phyloP scores from a whole-genome alignment of 768 basidiomycete genomes.

The Mycena vitilis region DNA sequence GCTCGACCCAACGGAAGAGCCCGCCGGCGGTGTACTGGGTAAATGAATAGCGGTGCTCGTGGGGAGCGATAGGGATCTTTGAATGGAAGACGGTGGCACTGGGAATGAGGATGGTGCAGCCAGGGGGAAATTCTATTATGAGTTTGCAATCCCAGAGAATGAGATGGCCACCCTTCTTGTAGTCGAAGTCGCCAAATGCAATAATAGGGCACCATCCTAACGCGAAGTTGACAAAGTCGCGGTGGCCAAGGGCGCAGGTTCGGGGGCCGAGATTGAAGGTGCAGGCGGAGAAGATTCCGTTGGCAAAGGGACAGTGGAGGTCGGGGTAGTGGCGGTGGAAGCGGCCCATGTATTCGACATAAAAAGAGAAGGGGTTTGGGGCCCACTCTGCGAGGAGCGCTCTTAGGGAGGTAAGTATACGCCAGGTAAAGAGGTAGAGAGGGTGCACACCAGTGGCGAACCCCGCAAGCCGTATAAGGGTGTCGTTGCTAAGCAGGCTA shows the following conservation, averaged over 20 bases:
- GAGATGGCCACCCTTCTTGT: neutral
- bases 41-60: slow-evolving; percentile 1
- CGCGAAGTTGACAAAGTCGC: neutral
- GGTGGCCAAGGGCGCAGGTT: neutral
- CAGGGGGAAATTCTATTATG: slow-evolving; percentile 1
- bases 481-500: neutral
- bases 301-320: neutral
- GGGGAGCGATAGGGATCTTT: neutral
- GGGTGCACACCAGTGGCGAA: slow-evolving; percentile 12
- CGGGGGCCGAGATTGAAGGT: slow-evolving; percentile 8
- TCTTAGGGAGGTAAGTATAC: neutral
- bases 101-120: slow-evolving; percentile 15
- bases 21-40: slow-evolving; percentile 12
- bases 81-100: slow-evolving; percentile 10
- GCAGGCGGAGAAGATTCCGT: neutral
- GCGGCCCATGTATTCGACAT: neutral
- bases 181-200: neutral
- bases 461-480: slow-evolving; percentile 23
- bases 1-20: slow-evolving; percentile 11
- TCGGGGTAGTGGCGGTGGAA: neutral
- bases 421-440: neutral
- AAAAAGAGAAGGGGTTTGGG: neutral
- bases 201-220: slow-evolving; percentile 4
- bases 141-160: slow-evolving; percentile 1
- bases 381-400: slow-evolving; percentile 13